phyloP scores from a whole-genome alignment of 352 stramenopile species.

The Globisporangium radiosum region DNA sequence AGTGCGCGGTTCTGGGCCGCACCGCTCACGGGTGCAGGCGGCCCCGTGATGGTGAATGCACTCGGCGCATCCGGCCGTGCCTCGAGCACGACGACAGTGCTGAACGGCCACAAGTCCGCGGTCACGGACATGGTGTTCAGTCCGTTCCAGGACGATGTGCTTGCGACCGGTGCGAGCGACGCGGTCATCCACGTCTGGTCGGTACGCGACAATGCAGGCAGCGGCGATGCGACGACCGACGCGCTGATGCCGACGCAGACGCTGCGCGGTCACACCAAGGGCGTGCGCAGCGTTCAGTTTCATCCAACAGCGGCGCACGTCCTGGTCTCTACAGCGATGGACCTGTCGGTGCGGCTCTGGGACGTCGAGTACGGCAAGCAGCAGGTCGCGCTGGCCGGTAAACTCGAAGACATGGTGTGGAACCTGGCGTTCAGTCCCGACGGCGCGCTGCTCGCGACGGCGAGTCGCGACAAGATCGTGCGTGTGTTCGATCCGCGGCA shows the following conservation, averaged over 20 bases:
- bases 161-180: slow-evolving; percentile 58
- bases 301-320: slow-evolving; percentile 58
- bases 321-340: slow-evolving; percentile 46
- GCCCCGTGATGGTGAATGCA: slow-evolving; percentile 53
- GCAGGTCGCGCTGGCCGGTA: slow-evolving; percentile 30
- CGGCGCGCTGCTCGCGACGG: slow-evolving; percentile 52
- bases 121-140: slow-evolving; percentile 65
- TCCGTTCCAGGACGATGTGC: slow-evolving; percentile 39
- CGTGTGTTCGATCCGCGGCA: slow-evolving; percentile 66
- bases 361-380: slow-evolving; percentile 52
- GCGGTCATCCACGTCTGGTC: slow-evolving; percentile 59
- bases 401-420: slow-evolving; percentile 72
- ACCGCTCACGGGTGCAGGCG: slow-evolving; percentile 48
- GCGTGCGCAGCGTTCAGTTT: slow-evolving; percentile 53
- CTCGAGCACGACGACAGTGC: slow-evolving; percentile 21
- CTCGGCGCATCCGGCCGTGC: slow-evolving; percentile 43
- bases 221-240: not conserved
- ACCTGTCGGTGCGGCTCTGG: slow-evolving; percentile 71
- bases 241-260: slow-evolving; percentile 13
- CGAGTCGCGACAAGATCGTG: slow-evolving; percentile 64
- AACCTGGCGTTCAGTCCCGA: slow-evolving; percentile 69
- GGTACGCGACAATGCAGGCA: slow-evolving; percentile 13
- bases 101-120: slow-evolving; percentile 63
- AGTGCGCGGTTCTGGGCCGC: slow-evolving; percentile 54
- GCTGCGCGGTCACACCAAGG: slow-evolving; percentile 45